Evolutionary conservation across 2,329 filamentous ascomycete species (phyloP).

Genomic region (Lizonia empirigonia): DNA sequence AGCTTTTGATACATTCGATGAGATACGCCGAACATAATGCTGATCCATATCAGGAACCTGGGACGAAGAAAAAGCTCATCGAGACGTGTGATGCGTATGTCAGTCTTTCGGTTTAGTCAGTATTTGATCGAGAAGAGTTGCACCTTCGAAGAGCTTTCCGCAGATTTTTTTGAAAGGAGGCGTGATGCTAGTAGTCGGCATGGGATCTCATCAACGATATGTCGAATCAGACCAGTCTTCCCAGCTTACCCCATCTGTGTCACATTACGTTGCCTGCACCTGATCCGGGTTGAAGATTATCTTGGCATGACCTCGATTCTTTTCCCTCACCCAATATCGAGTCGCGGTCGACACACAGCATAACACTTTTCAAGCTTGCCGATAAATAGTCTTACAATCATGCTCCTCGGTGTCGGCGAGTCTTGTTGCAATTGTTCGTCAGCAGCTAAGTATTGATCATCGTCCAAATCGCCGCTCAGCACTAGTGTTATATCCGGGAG

Average conservation of each 20-base stretch:
- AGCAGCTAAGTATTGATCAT: conserved; percentile 4
- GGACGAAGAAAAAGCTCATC: conserved; percentile 32
- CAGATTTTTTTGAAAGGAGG: no score
- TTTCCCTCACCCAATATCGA: no score
- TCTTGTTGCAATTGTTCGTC: background rate
- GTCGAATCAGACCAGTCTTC: no score
- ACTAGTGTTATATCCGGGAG: conserved; percentile 6
- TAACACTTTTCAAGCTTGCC: no score
- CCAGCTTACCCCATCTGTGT: no score
- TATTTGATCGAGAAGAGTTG: background rate
- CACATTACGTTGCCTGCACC: no score
- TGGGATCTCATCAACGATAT: no score
- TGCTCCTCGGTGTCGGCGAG: background rate
- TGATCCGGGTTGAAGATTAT: no score
- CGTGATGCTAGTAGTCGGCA: no score
- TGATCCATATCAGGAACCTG: conserved; percentile 29
- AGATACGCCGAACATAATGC: background rate
- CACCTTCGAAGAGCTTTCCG: background rate
- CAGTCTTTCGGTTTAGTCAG: background rate
- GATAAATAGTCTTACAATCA: no score
- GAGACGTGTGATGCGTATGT: conserved; percentile 36
- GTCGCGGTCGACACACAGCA: no score
- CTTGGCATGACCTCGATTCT: no score
- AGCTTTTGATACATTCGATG: background rate
- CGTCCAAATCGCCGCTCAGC: conserved; percentile 9